These are phyloP conservation scores for Arxiozyma telluris DNA, from an alignment of 1,139 yeast genomes.

Conservation along the genomic window DNA sequence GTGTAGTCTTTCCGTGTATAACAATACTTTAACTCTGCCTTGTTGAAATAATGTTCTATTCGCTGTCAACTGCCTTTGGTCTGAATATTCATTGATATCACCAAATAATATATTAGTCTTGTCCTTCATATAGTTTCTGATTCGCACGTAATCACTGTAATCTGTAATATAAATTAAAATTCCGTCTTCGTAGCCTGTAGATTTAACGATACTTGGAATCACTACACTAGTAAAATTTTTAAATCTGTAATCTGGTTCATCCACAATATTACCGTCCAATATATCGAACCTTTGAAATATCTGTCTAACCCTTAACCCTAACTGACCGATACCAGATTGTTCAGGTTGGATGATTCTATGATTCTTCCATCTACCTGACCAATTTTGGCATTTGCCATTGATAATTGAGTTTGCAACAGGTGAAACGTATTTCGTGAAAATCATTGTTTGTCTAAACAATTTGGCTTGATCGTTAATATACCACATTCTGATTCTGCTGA, in stretches of 20 bases:
- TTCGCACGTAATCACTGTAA: conserved; percentile 75
- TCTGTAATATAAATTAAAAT: conserved; percentile 74
- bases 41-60: conserved; percentile 58
- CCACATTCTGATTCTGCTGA: conserved; percentile 89
- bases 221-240: conserved; percentile 66
- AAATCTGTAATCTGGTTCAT: conserved; percentile 74
- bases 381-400: conserved; percentile 49
- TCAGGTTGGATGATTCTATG: conserved; percentile 28
- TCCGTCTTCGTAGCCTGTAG: conserved; percentile 53
- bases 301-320: conserved; percentile 57
- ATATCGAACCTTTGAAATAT: conserved; percentile 59
- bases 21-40: conserved; percentile 60
- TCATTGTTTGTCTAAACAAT: conserved; percentile 65
- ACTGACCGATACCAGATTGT: conserved; percentile 37
- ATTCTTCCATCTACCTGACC: conserved; percentile 58
- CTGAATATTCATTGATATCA: conserved; percentile 73
- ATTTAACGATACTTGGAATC: conserved; percentile 57
- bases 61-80: conserved; percentile 59
- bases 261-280: conserved; percentile 41
- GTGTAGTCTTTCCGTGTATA: conserved; percentile 90
- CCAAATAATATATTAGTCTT: conserved; percentile 51
- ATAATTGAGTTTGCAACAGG: conserved; percentile 71
- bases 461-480: conserved; percentile 76
- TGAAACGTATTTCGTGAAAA: conserved; percentile 64
- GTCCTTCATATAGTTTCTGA: conserved; percentile 61